These are phyloP conservation scores for Trebouxia sp. DNA, from an alignment of 139 green algal species.

Conservation along the genomic window DNA sequence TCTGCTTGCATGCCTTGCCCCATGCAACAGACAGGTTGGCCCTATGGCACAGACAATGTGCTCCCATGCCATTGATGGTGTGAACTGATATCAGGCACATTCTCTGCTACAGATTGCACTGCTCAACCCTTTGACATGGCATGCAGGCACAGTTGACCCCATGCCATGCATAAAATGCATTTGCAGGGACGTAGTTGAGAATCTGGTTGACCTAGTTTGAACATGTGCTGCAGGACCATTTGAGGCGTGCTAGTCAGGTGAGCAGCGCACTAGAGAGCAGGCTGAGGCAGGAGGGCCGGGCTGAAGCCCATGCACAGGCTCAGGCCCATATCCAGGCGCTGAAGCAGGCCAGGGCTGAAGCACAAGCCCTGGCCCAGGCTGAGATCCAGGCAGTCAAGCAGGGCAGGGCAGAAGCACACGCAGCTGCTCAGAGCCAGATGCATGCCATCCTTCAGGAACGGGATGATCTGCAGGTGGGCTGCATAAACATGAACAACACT, in stretches of 20 bases:
- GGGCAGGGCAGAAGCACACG: neutral
- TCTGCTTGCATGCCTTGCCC: too few relatives aligned
- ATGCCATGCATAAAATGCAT: too few relatives aligned
- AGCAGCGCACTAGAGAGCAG: constrained; percentile 21
- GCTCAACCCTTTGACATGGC: too few relatives aligned
- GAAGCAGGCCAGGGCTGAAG: constrained; percentile 8
- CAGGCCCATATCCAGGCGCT: constrained; percentile 6
- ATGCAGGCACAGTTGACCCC: too few relatives aligned
- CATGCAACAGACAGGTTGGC: too few relatives aligned
- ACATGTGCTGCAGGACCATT: constrained; percentile 1
- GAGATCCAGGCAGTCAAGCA: constrained; percentile 18
- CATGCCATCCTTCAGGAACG: constrained; percentile 5
- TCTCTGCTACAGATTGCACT: too few relatives aligned
- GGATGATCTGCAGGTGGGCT: too few relatives aligned
- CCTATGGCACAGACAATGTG: too few relatives aligned
- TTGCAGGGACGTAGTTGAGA: neutral
- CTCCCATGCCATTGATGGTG: too few relatives aligned
- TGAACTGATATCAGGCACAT: too few relatives aligned
- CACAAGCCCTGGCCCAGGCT: neutral
- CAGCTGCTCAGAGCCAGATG: neutral
- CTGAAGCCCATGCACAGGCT: constrained; percentile 2
- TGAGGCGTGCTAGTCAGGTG: constrained; percentile 22
- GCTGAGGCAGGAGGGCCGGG: neutral
- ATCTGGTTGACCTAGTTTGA: neutral
- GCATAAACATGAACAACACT: too few relatives aligned